Evolutionary conservation across 2,329 filamentous ascomycete genomes (phyloP).

Genomic region (Aspergillus sojae): DNA sequence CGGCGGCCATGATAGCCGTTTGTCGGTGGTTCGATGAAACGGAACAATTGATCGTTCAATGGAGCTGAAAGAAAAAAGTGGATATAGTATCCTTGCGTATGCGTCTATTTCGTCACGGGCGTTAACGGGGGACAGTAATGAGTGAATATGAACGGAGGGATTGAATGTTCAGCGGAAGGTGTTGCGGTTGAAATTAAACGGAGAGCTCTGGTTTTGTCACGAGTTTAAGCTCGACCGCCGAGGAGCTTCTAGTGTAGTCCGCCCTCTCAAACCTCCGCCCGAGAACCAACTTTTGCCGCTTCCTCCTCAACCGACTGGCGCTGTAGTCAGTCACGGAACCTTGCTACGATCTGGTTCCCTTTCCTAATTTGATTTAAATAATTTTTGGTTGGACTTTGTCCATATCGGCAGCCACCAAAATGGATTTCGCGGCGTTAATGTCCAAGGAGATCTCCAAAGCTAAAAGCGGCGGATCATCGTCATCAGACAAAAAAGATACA

Average conservation of each 20-base stretch:
- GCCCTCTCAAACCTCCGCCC: background rate
- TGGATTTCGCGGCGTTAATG: slow-evolving; percentile 97
- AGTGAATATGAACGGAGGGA: background rate
- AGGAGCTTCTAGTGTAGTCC: background rate
- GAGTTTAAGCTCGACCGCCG: slow-evolving; percentile 8
- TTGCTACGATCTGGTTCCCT: background rate
- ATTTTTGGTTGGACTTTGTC: background rate
- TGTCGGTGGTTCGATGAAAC: background rate
- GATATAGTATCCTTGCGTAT: background rate
- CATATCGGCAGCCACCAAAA: slow-evolving; percentile 45
- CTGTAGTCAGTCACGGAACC: background rate
- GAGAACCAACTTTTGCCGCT: background rate
- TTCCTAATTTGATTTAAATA: background rate
- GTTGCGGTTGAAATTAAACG: slow-evolving; percentile 3
- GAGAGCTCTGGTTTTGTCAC: slow-evolving; percentile 9
- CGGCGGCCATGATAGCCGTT: slow-evolving; percentile 21
- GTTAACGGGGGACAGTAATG: background rate
- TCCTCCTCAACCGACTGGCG: background rate
- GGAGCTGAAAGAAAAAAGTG: background rate
- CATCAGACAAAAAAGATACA: slow-evolving; percentile 20
- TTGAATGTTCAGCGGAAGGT: background rate
- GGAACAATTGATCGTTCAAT: background rate
- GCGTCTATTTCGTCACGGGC: background rate
- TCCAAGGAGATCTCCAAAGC: slow-evolving; percentile 86
- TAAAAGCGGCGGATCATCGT: slow-evolving; percentile 54